phyloP scores from a whole-genome alignment of 23 red algal species.

The Gracilaria caudata region DNA sequence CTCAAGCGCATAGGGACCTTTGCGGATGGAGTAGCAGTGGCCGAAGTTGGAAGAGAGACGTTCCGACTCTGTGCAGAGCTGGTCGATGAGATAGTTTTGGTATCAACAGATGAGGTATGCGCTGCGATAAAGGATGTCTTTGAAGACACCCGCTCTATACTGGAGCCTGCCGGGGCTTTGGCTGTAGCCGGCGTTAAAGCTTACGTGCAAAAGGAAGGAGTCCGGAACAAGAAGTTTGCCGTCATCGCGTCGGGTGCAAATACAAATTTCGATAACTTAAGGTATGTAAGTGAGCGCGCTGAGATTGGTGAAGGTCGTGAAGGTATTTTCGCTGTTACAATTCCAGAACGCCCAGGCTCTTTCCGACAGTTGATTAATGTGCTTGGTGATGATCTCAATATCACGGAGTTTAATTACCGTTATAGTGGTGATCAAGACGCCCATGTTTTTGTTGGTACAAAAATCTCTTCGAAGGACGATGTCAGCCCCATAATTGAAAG shows the following conservation, averaged over 20 bases:
- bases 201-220: constrained; percentile 54
- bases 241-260: constrained; percentile 93
- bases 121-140: constrained; percentile 99
- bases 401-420: constrained; percentile 99
- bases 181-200: constrained; percentile 89
- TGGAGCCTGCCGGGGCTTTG: constrained; percentile 95
- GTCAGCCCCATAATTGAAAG: constrained; percentile 43
- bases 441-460: constrained; percentile 91
- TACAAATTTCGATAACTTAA: constrained; percentile 96
- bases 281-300: constrained; percentile 91
- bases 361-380: constrained; percentile 82
- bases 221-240: constrained; percentile 52
- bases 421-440: constrained; percentile 66
- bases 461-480: constrained; percentile 54
- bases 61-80: constrained; percentile 83
- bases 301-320: constrained; percentile 97
- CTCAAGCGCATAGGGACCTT: constrained; percentile 86
- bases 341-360: constrained; percentile 87
- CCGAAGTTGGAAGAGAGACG: constrained; percentile 90
- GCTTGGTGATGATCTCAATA: constrained; percentile 71
- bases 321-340: constrained; percentile 93
- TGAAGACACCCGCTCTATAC: constrained; percentile 95
- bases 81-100: constrained; percentile 91
- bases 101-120: constrained; percentile 97
- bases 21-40: constrained; percentile 94